Percentiles rank a stretch among this genome's conserved stretches.
Conservation (phyloP, 2,329 filamentous ascomycete species). For the Remersonia thermophila region DNA sequence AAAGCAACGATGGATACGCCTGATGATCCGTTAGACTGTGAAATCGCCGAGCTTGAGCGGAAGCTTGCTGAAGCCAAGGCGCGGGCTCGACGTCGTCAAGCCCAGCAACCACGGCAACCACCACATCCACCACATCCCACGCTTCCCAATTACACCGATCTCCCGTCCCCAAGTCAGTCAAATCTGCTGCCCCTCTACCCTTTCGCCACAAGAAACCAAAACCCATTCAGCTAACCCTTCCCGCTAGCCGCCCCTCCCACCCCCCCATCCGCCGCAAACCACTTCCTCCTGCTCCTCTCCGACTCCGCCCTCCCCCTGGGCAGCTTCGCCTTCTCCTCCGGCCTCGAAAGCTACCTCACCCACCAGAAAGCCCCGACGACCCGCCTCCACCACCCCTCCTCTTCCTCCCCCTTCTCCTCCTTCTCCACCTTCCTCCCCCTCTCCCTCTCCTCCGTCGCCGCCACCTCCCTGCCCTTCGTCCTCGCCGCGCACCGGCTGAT, state of each 20-base stretch:
- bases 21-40: slow-evolving; percentile 27
- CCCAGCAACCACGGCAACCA: too few relatives aligned
- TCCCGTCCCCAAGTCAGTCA: not conserved
- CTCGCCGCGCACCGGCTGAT: slow-evolving; percentile 37
- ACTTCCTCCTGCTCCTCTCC: slow-evolving; percentile 12
- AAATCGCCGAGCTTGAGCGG: slow-evolving; percentile 46
- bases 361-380: slow-evolving; percentile 33
- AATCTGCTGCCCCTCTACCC: not conserved
- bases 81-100: slow-evolving; percentile 21
- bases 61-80: slow-evolving; percentile 32
- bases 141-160: too few relatives aligned
- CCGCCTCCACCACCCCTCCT: slow-evolving; percentile 18
- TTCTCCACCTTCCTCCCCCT: slow-evolving; percentile 58
- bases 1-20: too few relatives aligned
- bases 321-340: slow-evolving; percentile 78
- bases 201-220: not conserved
- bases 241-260: not conserved
- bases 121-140: too few relatives aligned
- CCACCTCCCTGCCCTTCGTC: slow-evolving; percentile 62
- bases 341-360: slow-evolving; percentile 69
- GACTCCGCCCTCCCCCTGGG: slow-evolving; percentile 28
- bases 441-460: slow-evolving; percentile 59
- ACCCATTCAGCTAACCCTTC: not conserved
- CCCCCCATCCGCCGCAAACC: not conserved
- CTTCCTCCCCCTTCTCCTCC: slow-evolving; percentile 20